Percentiles rank a stretch among this genome's conserved stretches.
Evolutionary conservation across 441 rosid species (phyloP).

Genomic region (Corymbia calophylla): DNA sequence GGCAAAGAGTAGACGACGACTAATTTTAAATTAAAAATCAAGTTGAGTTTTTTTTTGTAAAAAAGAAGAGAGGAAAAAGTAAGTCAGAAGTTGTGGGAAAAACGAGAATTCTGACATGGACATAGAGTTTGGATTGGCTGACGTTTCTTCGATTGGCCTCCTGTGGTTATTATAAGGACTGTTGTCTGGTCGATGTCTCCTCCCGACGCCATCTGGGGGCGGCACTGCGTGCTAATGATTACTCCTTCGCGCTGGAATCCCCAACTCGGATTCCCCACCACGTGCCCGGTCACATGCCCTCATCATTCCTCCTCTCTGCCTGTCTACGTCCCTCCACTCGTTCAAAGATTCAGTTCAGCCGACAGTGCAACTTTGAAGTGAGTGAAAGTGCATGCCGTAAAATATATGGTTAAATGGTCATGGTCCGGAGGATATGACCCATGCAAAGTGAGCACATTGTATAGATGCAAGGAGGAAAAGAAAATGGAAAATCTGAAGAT

Average conservation of each 20-base stretch:
- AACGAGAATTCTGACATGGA: background rate
- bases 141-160: background rate
- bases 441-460: background rate
- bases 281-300: background rate
- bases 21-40: background rate
- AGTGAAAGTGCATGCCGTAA: background rate
- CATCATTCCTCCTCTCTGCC: background rate
- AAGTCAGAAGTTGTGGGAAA: background rate
- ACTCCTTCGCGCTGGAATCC: background rate
- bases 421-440: background rate
- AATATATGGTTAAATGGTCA: background rate
- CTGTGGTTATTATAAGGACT: background rate
- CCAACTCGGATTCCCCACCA: background rate
- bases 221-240: background rate
- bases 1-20: background rate
- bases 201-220: background rate
- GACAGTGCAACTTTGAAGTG: background rate
- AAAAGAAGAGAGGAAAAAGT: background rate
- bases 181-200: background rate
- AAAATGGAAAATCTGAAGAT: background rate
- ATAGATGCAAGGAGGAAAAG: background rate
- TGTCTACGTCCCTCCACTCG: background rate
- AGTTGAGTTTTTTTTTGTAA: background rate
- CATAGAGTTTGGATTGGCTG: background rate
- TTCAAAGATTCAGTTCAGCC: background rate